These are phyloP conservation scores for Pinus tabuliformis DNA, from an alignment of 75 land plant genomes.

Conservation along the genomic window DNA sequence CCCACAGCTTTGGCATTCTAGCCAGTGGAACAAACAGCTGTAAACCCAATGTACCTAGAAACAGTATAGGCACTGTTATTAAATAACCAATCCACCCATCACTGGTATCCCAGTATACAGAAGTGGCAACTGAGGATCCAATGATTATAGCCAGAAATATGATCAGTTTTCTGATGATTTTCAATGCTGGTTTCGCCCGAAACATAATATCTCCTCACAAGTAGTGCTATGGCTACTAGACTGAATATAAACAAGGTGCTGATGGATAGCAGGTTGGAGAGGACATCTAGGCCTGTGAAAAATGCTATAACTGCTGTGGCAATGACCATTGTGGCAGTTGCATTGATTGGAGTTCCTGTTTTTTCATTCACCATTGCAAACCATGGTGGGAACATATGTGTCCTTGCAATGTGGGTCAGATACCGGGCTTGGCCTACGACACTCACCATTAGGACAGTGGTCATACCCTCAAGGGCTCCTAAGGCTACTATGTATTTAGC, in stretches of 20 bases:
- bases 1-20: constrained; percentile 68
- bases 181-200: constrained; percentile 26
- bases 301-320: constrained; percentile 62
- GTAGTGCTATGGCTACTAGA: constrained; percentile 69
- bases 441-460: constrained; percentile 67
- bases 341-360: constrained; percentile 78
- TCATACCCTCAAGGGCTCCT: constrained; percentile 88
- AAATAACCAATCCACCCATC: constrained; percentile 57
- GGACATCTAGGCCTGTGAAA: constrained; percentile 65
- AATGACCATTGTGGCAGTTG: constrained; percentile 56
- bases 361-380: constrained; percentile 48
- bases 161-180: constrained; percentile 31
- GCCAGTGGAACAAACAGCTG: constrained; percentile 41
- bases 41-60: constrained; percentile 50
- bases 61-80: constrained; percentile 57
- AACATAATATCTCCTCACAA: constrained; percentile 80
- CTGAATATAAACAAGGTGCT: constrained; percentile 82
- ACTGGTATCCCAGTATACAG: constrained; percentile 58
- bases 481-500: constrained; percentile 86
- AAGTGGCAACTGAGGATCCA: constrained; percentile 52
- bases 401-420: constrained; percentile 81
- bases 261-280: constrained; percentile 73
- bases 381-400: constrained; percentile 87
- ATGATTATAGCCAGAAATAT: constrained; percentile 35
- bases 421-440: constrained; percentile 84